Percentiles rank a stretch among this genome's conserved stretches.
phyloP scores from a whole-genome alignment of 176 grass and related monocot genomes.

The Avena insularis region DNA sequence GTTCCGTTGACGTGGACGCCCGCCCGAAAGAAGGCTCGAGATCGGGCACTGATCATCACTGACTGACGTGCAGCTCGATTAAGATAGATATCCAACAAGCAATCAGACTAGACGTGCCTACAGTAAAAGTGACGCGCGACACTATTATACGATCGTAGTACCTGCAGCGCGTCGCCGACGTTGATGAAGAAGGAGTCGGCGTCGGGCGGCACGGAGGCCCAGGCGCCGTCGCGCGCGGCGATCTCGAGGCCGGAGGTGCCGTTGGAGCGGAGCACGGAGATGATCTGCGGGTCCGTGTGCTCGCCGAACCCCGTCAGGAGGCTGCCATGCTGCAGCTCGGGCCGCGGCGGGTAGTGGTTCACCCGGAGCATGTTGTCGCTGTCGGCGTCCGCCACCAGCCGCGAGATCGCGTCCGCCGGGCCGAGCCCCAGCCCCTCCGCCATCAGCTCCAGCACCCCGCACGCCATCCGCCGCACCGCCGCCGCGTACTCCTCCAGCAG shows the following conservation, averaged over 20 bases:
- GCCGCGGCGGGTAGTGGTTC: conserved; percentile 87
- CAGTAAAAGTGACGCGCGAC: not conserved
- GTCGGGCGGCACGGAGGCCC: conserved; percentile 84
- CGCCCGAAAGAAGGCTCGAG: not conserved
- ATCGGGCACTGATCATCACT: not conserved
- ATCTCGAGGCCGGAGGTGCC: conserved; percentile 82
- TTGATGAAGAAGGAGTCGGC: conserved; percentile 81
- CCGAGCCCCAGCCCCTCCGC: conserved; percentile 71
- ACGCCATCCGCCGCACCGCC: conserved; percentile 65
- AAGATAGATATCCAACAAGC: not conserved
- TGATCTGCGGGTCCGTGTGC: conserved; percentile 95
- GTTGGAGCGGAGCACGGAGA: conserved; percentile 89
- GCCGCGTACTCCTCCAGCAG: conserved; percentile 67
- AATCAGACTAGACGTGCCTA: not conserved
- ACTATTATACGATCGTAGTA: not conserved
- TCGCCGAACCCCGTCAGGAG: conserved; percentile 85
- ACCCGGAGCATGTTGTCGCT: conserved; percentile 74
- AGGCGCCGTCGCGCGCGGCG: conserved; percentile 56
- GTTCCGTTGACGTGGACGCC: not conserved
- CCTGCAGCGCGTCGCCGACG: conserved; percentile 89
- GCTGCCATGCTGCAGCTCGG: conserved; percentile 2
- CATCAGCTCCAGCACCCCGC: conserved; percentile 75
- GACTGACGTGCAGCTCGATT: not conserved
- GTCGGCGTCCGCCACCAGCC: conserved; percentile 65
- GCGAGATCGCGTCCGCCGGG: conserved; percentile 50